Evolutionary conservation across 345 rosid genomes (phyloP), one percentile per base, ranked within the genome.

Genomic region (Salix exigua): DNA sequence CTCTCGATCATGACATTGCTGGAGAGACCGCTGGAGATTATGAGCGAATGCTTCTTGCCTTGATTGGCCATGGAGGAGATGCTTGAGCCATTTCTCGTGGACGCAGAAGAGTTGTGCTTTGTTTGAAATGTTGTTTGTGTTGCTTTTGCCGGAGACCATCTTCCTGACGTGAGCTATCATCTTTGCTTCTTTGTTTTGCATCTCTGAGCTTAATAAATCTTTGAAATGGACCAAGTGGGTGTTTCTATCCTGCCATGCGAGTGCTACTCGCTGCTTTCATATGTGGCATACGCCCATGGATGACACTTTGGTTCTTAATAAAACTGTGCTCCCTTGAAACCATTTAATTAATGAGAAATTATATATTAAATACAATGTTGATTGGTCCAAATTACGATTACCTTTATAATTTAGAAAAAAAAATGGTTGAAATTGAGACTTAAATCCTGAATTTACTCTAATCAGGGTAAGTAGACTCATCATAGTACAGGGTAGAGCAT

Each of bases 1-100:
- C 94, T 71, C 88, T 92, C 31, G 98, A 87, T n/a, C 84, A 80
- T 17, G 97, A 94, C 21, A 86, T 94, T 74, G 82, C 87, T 3
- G 86, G 84, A 37, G 98, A 92, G 65, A 87, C 97, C 76, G 84
- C 91, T 28, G 98, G 98, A 30, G 94, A 94, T 81, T 91, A 92
- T 72, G 88, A 89, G 85, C 86, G 82, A 31, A 89, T 91, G 88
- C 94, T 94, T 62, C 91, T 92, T 50, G 88, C 94, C 18, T 79
- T 92, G 85, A 83, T 86, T 51, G 94, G 95, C 58, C 89, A 86
- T 81, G 91, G 68, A 62, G 91, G 68, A 62, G 87, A 85, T 78
- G 88, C 83, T 85, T 91, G 75, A 86, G 79, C 23, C 51, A 50
- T 53, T 79, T 74, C 70, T 51, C 58, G 44, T 46, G 19, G 30